Base-by-base conservation (phyloP, 306 rosid genomes). In the Pachyrhizus erosus region DNA sequence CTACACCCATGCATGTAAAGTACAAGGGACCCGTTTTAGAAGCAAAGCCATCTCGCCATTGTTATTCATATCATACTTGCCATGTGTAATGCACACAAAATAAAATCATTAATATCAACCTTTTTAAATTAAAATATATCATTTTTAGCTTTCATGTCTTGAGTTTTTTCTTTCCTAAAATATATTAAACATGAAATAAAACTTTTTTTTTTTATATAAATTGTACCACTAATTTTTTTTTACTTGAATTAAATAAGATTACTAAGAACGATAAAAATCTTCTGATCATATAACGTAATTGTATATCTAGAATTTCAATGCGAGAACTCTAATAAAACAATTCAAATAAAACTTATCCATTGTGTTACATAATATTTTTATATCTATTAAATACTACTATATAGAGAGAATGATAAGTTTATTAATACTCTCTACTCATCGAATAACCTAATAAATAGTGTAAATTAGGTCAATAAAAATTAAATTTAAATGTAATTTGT, bases 21-120 rank as follows among this genome's bases (percentile, higher is more conserved):
- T 6, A 18, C 14, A 15, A 40, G 86, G 91, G 88, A 46, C 87
- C 89, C 89, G 75, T 52, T 57, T 62, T 17, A 62, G 15, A 86
- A 91, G 57, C 5, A 86, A 89, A 74, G 65, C 73, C 87, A 81
- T 48, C 83, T 79, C 85, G 89, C 87, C 86, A 86, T 78, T 67
- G 83, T 70, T 75, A 57, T 21, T 21, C 23, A 18, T 34, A 37
- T 37, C 10, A 7, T 6, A 37, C 40, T 37, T 37, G 40, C 40
- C 8, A 37, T 5, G 40, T 37, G 40, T 37, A 0, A 37, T 37
- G 9, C 40, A 37, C 40, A 5, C 40, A 37, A 37, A 37, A 37
- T 37, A 37, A 5, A 37, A 37, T 37, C 8, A 37, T 37, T 54
- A 21, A 21, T 23, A 9, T 23, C 9, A 10, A 57, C 24, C 12